Conservation (phyloP, 176 grass and related monocot species). For the Hsuehochloa calcarea region DNA sequence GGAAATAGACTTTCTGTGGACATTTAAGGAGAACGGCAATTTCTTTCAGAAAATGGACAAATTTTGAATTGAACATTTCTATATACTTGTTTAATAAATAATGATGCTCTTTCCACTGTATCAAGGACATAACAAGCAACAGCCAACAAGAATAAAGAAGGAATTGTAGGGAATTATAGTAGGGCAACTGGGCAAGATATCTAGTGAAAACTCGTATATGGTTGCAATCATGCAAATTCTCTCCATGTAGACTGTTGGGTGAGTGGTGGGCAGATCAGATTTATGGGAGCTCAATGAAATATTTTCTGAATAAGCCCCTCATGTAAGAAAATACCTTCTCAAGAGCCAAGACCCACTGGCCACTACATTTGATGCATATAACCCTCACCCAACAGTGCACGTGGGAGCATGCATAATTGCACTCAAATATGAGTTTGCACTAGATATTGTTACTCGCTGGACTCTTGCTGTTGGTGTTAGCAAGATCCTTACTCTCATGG, state of each 20-base stretch:
- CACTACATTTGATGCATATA: constrained; percentile 12
- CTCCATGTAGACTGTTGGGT: neutral
- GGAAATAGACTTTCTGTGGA: neutral
- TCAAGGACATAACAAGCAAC: neutral
- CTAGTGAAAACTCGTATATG: neutral
- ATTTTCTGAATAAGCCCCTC: neutral
- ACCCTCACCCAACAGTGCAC: neutral
- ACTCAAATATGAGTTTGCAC: neutral
- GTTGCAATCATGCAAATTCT: neutral
- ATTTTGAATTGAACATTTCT: neutral
- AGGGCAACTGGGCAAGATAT: neutral
- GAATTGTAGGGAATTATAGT: neutral
- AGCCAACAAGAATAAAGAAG: neutral
- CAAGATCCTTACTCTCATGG: too few relatives aligned
- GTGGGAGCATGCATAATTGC: neutral
- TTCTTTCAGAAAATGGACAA: constrained; percentile 13
- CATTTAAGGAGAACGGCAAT: neutral
- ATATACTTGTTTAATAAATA: neutral
- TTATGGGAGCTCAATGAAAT: neutral
- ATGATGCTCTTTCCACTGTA: neutral
- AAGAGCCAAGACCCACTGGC: neutral
- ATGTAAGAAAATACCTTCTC: neutral
- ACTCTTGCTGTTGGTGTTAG: too few relatives aligned
- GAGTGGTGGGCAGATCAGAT: neutral
- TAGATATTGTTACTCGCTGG: too few relatives aligned